Percentiles rank a stretch among this genome's conserved stretches.
Evolutionary conservation across 805 yeast genomes (phyloP).

Genomic region (Teunomyces kruisii): DNA sequence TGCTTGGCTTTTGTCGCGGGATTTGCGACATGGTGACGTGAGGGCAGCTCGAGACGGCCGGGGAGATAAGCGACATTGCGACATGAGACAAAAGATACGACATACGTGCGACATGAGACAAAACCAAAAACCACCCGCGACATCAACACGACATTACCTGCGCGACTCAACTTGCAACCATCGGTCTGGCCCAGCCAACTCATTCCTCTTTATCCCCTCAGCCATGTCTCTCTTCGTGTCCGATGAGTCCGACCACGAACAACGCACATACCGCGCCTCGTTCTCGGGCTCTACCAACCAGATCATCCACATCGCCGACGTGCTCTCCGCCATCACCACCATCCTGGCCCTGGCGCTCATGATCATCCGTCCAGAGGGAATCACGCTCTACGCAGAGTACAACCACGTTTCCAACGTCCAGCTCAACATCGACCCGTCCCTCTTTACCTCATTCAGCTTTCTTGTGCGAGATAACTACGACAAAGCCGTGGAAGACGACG

Average conservation of each 20-base stretch:
- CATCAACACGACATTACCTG: neutral
- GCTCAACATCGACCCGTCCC: conserved; percentile 35
- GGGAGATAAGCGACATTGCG: neutral
- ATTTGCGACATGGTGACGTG: too few relatives aligned
- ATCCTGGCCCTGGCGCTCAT: conserved; percentile 35
- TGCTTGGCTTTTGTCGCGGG: too few relatives aligned
- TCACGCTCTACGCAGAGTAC: conserved; percentile 33
- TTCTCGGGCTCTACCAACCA: conserved; percentile 40
- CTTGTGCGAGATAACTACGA: conserved; percentile 10
- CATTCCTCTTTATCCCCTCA: neutral
- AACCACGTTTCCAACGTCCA: conserved; percentile 38
- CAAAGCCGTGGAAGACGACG: neutral
- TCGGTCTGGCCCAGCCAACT: too few relatives aligned
- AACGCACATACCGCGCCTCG: conserved; percentile 12
- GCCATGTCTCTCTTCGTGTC: conserved; percentile 3
- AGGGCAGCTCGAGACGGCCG: too few relatives aligned
- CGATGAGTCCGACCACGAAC: conserved; percentile 3
- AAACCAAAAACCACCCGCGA: too few relatives aligned
- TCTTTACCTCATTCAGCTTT: conserved; percentile 32
- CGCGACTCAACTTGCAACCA: neutral
- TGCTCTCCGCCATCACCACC: conserved; percentile 30
- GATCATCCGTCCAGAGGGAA: conserved; percentile 31
- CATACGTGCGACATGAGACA: neutral
- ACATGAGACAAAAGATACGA: neutral
- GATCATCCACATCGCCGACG: conserved; percentile 38